phyloP scores from a whole-genome alignment of 345 rosid species.

The Lepidium sativum region DNA sequence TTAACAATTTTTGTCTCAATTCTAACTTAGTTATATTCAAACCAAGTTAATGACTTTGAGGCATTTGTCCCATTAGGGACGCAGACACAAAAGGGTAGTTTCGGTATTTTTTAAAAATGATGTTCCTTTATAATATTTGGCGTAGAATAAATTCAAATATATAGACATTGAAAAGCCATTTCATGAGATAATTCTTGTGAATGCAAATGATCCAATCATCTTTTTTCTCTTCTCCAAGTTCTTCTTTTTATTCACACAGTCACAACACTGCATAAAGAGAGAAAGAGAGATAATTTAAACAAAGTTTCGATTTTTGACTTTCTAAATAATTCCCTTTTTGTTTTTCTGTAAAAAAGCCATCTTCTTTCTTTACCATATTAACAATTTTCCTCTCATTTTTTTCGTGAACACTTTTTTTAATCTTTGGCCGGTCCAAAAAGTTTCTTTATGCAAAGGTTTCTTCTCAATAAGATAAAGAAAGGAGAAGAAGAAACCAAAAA shows the following conservation, averaged over 20 bases:
- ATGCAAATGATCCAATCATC: conserved; percentile 40
- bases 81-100: conserved; percentile 13
- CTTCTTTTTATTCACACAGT: not conserved
- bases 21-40: not conserved
- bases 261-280: not conserved
- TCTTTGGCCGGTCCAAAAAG: conserved; percentile 18
- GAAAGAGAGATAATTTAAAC: too few relatives aligned
- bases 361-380: conserved; percentile 14
- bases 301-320: conserved; percentile 20
- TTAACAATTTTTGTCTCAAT: too few relatives aligned
- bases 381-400: too few relatives aligned
- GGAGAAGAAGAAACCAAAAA: not conserved
- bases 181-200: conserved; percentile 22
- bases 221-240: conserved; percentile 42
- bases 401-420: too few relatives aligned
- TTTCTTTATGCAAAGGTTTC: conserved; percentile 21
- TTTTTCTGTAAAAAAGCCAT: conserved; percentile 32
- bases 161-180: not conserved
- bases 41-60: conserved; percentile 9
- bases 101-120: not conserved
- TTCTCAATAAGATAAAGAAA: conserved; percentile 12
- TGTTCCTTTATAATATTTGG: not conserved
- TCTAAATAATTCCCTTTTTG: conserved; percentile 16
- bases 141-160: conserved; percentile 22
- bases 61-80: not conserved